Base-by-base conservation (phyloP, 441 rosid genomes). In the Macaranga tanarius region DNA sequence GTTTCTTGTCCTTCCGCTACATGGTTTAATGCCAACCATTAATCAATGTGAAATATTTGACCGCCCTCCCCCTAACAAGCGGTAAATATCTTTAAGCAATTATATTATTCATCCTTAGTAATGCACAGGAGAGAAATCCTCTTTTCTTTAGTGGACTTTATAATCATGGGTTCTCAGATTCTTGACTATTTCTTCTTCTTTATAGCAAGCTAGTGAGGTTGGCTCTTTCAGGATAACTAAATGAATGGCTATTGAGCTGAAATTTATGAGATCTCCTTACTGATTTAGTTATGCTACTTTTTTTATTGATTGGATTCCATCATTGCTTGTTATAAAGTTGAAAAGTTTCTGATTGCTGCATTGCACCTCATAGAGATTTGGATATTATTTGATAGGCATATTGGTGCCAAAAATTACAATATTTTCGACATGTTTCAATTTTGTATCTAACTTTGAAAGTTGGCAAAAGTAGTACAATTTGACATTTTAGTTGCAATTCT, bases 21-120 rank as follows among this genome's bases (percentile, higher is more conserved):
- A 94, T 83, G 97, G 99, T 69, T 94, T 95, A 44, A 88, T 94
- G 97, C 97, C 99, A 9, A 89, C 97, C 9, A 77, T 88, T 76
- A 89, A 92, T 79, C 97, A 94, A 71, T 88, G 83, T 20, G 97
- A 94, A 85, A 92, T 94, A 68, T 94, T 94, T 86, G 94, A 94
- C 81, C 84, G 81, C 63, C 95, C 94, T 65, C 92, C 89, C 60
- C 84, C 84, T 34, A 82, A 81, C 85, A 90, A 86, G 84, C 83
- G 93, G 99, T 84, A 74, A 75, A 80, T 34, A 63, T 56, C 38
- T 76, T 56, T 62, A 8, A 71, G 12, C 34, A 72, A 60, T 59
- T 48, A 28, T 31, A 23, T 65, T 45, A 26, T 62, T 75, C 9
- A 34, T 20, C 20, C 3, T 4, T 0, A 25, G 3, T 2, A n/a